phyloP scores from a whole-genome alignment of 306 rosid genomes.

The Rubus idaeus region DNA sequence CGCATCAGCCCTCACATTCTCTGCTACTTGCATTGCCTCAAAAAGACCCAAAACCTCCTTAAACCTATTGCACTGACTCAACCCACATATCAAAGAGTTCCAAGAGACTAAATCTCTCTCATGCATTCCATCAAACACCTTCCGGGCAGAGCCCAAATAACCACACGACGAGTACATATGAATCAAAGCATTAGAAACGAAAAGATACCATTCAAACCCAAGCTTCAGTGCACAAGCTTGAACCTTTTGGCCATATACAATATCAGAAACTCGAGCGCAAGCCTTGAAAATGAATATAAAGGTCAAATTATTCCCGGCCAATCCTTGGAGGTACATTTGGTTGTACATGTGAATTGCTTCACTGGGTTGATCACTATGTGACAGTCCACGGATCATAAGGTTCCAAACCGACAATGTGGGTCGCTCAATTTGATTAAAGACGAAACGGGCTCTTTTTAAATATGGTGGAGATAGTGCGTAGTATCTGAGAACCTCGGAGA shows the following conservation, averaged over 20 bases:
- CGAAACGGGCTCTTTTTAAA: constrained; percentile 46
- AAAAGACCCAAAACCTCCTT: constrained; percentile 62
- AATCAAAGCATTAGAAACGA: constrained; percentile 67
- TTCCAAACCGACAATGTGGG: constrained; percentile 69
- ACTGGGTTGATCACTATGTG: constrained; percentile 50
- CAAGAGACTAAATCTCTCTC: constrained; percentile 82
- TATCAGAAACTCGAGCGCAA: constrained; percentile 58
- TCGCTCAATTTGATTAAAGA: constrained; percentile 48
- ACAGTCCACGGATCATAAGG: constrained; percentile 65
- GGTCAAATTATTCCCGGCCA: constrained; percentile 50
- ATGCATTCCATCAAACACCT: constrained; percentile 67
- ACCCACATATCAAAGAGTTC: constrained; percentile 85
- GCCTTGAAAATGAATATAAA: constrained; percentile 69
- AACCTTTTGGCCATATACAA: constrained; percentile 31
- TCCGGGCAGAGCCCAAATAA: constrained; percentile 44
- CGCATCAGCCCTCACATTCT: constrained; percentile 50
- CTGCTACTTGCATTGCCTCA: constrained; percentile 45
- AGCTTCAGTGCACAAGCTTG: constrained; percentile 56
- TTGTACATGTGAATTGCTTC: constrained; percentile 56
- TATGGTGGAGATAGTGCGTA: constrained; percentile 44
- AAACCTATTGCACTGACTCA: constrained; percentile 47
- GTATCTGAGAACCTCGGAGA: constrained; percentile 50
- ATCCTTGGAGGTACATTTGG: constrained; percentile 45
- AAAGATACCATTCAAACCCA: constrained; percentile 55
- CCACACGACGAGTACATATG: constrained; percentile 46